Evolutionary conservation across 306 rosid genomes (phyloP).

Genomic region (Cicer cuneatum): DNA sequence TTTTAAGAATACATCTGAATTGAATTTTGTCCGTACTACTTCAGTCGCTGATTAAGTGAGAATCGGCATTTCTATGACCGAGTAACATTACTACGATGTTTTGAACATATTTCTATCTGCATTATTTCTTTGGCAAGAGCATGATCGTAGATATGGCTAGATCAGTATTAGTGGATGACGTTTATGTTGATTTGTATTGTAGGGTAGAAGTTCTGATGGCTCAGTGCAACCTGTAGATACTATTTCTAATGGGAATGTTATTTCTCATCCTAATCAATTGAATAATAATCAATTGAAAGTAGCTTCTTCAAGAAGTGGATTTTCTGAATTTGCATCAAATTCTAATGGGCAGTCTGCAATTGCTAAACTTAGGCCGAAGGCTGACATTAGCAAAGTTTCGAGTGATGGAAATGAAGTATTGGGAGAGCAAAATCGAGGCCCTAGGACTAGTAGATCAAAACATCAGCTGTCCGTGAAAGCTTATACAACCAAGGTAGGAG

Average conservation of each 20-base stretch:
- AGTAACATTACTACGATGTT: not conserved
- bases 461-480: constrained; percentile 71
- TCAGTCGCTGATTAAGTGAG: constrained; percentile 1
- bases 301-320: constrained; percentile 49
- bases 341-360: constrained; percentile 57
- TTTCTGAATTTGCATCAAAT: constrained; percentile 66
- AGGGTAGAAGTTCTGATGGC: constrained; percentile 62
- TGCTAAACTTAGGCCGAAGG: constrained; percentile 65
- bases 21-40: not conserved
- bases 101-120: not conserved
- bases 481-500: constrained; percentile 76
- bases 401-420: constrained; percentile 65
- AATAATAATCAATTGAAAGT: constrained; percentile 60
- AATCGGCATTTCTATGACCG: constrained; percentile 10
- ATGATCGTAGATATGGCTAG: not conserved
- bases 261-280: constrained; percentile 56
- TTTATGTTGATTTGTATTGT: constrained; percentile 33
- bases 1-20: constrained; percentile 16
- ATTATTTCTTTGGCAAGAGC: not conserved
- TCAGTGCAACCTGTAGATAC: constrained; percentile 57
- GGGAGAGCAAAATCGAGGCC: constrained; percentile 91
- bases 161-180: constrained; percentile 3
- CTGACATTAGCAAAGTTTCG: constrained; percentile 51
- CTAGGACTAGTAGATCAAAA: constrained; percentile 72
- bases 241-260: constrained; percentile 57